These are phyloP conservation scores for Sarocladium strictum DNA, from an alignment of 2,329 filamentous ascomycete genomes.

Conservation along the genomic window DNA sequence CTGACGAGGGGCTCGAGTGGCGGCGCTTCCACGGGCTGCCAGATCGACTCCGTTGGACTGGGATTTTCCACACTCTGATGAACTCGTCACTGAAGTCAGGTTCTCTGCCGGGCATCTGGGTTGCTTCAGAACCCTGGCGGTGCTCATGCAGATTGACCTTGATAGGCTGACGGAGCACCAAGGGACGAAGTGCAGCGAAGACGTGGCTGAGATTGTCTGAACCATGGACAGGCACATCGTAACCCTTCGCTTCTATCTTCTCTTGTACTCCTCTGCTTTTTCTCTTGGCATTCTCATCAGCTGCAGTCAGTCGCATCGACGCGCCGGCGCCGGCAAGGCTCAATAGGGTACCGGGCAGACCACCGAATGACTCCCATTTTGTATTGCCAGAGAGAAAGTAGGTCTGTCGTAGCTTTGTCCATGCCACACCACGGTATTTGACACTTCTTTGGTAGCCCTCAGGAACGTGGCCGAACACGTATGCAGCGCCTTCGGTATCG, in stretches of 20 bases:
- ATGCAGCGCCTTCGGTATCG: constrained; percentile 75
- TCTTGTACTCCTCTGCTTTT: constrained; percentile 30
- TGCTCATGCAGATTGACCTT: constrained; percentile 69
- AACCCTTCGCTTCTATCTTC: constrained; percentile 17
- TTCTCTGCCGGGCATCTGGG: constrained; percentile 27
- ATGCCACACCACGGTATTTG: constrained; percentile 57
- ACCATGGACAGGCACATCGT: constrained; percentile 64
- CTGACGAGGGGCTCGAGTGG: constrained; percentile 8
- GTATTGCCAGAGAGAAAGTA: constrained; percentile 71
- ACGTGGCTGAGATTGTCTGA: constrained; percentile 73
- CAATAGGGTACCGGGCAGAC: constrained; percentile 77
- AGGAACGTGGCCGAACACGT: constrained; percentile 74
- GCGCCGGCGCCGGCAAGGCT: constrained; percentile 54
- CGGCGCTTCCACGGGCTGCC: constrained; percentile 30
- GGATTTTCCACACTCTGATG: constrained; percentile 80
- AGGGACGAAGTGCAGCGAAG: constrained; percentile 75
- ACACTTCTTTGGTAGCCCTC: constrained; percentile 82
- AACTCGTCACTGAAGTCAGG: constrained; percentile 73
- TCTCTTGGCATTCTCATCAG: constrained; percentile 37
- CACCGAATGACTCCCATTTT: constrained; percentile 72
- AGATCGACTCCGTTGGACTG: constrained; percentile 29
- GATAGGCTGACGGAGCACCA: constrained; percentile 80
- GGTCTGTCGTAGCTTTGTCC: constrained; percentile 65
- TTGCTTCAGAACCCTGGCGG: constrained; percentile 27
- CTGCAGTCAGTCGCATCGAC: constrained; percentile 46